Base-by-base conservation (phyloP, 495 filamentous ascomycete genomes). In the Trypethelium eluteriae region DNA sequence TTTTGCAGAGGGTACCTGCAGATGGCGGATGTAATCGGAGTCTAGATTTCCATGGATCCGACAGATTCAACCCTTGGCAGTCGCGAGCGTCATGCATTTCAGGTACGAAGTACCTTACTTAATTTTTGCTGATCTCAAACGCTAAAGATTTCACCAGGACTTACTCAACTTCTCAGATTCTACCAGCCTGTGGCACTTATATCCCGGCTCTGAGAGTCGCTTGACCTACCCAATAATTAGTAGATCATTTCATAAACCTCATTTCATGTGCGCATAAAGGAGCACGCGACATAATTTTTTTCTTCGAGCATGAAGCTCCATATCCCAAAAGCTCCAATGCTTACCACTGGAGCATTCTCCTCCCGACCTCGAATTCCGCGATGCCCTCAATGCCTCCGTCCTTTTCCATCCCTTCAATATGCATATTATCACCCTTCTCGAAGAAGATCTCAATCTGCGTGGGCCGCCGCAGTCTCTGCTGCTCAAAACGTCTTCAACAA, bases 401-500 rank as follows among this genome's bases (percentile, higher is more conserved):
- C 70, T 36, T 36, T 72, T 46, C 68, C 70, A 34, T 41, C 25
- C 35, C 18, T 65, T 36, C 50, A n/a, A 66, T 41, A 39, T 35
- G 64, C 64, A 56, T 62, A 56, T 16, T 71, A 71, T 64, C 69
- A 78, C 69, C 74, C 72, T 18, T 68, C 75, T 14, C 64, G 68
- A 41, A 67, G 74, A 67, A 67, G 75, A 46, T 62, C 69, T n/a
- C 81, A 82, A 66, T 87, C 86, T 35, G 79, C 81, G 65, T 85
- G 82, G 73, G 85, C 85, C 14, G 84, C 86, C 35, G 92, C 91
- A 2, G 89, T 92, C 44, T 86, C 88, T 2, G 88, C 89, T 2
- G 91, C 90, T 35, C 87, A 90, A 67, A 85, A 88, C 72, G 82
- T 92, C 70, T 88, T 95, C 73, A 80, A 80, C 64, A 89, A 89